Base-by-base conservation (phyloP, 768 basidiomycete genomes). In the Omphalotus guepiniiformis region DNA sequence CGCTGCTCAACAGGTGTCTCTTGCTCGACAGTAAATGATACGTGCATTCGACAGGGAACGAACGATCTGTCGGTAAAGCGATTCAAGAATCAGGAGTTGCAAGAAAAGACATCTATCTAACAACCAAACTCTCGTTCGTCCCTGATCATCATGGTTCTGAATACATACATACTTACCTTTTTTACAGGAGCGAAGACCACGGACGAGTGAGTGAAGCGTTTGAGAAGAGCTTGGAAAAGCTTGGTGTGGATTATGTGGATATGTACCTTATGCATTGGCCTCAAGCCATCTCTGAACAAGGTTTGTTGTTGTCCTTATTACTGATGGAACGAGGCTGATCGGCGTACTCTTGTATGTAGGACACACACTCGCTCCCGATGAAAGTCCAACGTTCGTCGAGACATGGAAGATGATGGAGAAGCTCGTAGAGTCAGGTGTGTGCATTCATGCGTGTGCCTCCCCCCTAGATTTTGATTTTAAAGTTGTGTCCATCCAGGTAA, bases 221-320 rank as follows among this genome's bases (percentile, higher is more conserved):
- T 11, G 57, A 73, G 21, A 46, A 48, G 23, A 67, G 65, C 43
- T 54, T 75, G 36, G 48, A 57, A 38, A 63, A 64, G 42, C 59
- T 72, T 15, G 59, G 60, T 21, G 55, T 63, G 15, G 68, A 69
- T 29, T 77, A 77, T 58, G 64, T 79, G 30, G 76, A 78, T 59
- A 53, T 78, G n/a, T 77, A 71, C 54, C 60, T 73, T 16, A 64
- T 73, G 52, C 72, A 73, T 48, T 69, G 65, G 64, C 67, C 69
- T 18, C 65, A 64, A 48, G 54, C 65, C 3, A 16, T 55, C 13
- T 32, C 35, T 25, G 3, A 36, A 35, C 21, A 12, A 15, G 8
- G 49, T 25, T 25, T 23, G 37, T 8, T 47, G 18, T 27, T 39
- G 35, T n/a, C 19, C 13, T 9, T 18, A 35, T 18, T 32, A 18